Base-by-base conservation (phyloP, 2,329 filamentous ascomycete genomes). In the Trichoderma oligosporum region DNA sequence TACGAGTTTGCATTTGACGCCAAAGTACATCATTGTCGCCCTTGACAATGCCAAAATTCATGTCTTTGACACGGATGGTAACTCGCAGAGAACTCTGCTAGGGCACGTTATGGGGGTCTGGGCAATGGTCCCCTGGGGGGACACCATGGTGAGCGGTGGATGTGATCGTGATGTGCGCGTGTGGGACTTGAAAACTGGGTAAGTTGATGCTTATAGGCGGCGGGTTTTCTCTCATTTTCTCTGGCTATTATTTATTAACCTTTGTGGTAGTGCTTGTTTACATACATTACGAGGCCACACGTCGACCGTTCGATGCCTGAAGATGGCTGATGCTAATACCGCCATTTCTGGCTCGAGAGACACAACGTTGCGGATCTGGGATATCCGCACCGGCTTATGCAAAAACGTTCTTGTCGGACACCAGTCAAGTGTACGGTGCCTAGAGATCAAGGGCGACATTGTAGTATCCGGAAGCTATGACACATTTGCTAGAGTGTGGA, bases 31-130 rank as follows among this genome's bases (percentile, higher is more conserved):
- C 67, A 91, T 99, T 46, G 91, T 97, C 62, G 94, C 94, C 48
- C 82, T 99, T 61, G 94, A 99, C 76, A 99, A 97, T 73, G 93
- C 94, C 35, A 96, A 95, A 77, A 99, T 99, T 44, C 94, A 99
- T 72, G 92, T 99, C 24, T 99, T 97, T 69, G 90, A 97, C 70
- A 92, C 91, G 0, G 85, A 94, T 63, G 94, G 94, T 31, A 86
- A 91, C 64, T 85, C 91, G 62, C 86, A 96, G 65, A 90, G 91
- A 70, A 96, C 91, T 2, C 76, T 99, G 25, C 88, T 94, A 68
- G 94, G 94, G 9, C 94, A 99, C 75, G 89, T 97, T 42, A 99
- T 99, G 94, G 94, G 94, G 38, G 94, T 99, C 18, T 99, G 94
- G 94, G 94, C 94, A 47, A 97, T 99, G 93, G 91, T 99, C 22